Evolutionary conservation across 108 stramenopile genomes (phyloP).

Genomic region (Discostella stelligeroides): DNA sequence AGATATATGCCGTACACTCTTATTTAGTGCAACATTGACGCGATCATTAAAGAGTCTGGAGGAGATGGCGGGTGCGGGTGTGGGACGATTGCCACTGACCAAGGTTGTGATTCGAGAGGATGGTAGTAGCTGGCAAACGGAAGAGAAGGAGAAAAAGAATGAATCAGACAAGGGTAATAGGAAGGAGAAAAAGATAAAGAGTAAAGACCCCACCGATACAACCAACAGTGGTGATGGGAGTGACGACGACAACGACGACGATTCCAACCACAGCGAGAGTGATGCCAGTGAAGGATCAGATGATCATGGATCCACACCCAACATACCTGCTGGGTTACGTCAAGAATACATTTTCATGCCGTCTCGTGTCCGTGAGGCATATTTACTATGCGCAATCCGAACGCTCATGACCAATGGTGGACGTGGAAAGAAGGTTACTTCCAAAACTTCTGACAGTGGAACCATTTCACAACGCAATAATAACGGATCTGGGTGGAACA

Average conservation of each 20-base stretch:
- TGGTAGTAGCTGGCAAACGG: slow-evolving; percentile 15
- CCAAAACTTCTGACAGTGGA: too few species aligned
- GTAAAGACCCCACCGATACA: slow-evolving; percentile 14
- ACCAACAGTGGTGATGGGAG: slow-evolving; percentile 24
- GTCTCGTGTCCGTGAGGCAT: slow-evolving; percentile 82
- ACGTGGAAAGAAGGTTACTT: slow-evolving; percentile 42
- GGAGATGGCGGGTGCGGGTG: slow-evolving; percentile 76
- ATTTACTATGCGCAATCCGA: slow-evolving; percentile 76
- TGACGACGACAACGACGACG: slow-evolving; percentile 25
- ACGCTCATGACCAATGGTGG: slow-evolving; percentile 81
- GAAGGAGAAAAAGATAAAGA: not conserved
- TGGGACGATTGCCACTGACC: slow-evolving; percentile 66
- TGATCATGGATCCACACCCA: slow-evolving; percentile 52
- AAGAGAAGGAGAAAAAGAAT: slow-evolving; percentile 16
- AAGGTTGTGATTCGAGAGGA: slow-evolving; percentile 72
- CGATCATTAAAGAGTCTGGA: slow-evolving; percentile 77
- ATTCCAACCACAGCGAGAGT: not conserved
- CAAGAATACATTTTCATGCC: slow-evolving; percentile 98
- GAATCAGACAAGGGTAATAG: slow-evolving; percentile 6
- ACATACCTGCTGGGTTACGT: slow-evolving; percentile 84
- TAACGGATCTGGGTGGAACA: slow-evolving; percentile 31
- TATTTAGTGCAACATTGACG: slow-evolving; percentile 98
- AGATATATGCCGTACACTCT: slow-evolving; percentile 84
- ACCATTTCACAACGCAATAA: too few species aligned
- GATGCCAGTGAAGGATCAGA: slow-evolving; percentile 26